Conservation (phyloP, 2,329 filamentous ascomycete species). For the Balansia obtecta region DNA sequence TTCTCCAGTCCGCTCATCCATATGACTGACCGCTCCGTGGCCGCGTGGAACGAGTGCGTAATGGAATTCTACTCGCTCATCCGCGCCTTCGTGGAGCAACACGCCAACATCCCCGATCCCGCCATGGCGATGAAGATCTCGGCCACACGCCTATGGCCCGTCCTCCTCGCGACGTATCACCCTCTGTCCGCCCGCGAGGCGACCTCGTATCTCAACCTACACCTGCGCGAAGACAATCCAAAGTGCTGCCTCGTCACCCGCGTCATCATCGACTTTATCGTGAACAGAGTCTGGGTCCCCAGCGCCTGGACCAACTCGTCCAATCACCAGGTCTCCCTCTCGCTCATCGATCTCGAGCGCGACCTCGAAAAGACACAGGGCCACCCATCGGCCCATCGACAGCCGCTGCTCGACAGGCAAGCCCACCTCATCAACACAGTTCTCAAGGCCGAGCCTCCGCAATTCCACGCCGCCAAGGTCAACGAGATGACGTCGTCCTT, state of each 20-base stretch:
- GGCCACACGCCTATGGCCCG: constrained; percentile 21
- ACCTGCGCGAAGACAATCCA: constrained; percentile 25
- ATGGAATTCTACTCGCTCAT: constrained; percentile 24
- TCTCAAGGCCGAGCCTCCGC: constrained; percentile 19
- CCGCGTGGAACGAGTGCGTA: constrained; percentile 23
- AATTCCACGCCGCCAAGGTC: constrained; percentile 22
- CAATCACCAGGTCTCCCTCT: constrained; percentile 21
- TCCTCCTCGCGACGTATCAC: constrained; percentile 24
- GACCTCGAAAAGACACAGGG: constrained; percentile 25
- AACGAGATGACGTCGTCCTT: constrained; percentile 30
- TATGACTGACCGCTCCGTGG: constrained; percentile 21
- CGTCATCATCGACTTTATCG: constrained; percentile 29
- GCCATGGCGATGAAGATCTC: constrained; percentile 16
- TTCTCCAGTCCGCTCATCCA: constrained; percentile 20
- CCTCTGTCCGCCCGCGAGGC: constrained; percentile 26
- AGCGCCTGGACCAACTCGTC: constrained; percentile 26
- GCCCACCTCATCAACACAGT: constrained; percentile 25
- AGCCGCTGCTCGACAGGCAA: constrained; percentile 27
- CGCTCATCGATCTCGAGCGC: constrained; percentile 23
- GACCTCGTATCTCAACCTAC: constrained; percentile 27
- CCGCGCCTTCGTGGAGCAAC: constrained; percentile 22
- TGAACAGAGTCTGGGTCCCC: constrained; percentile 28
- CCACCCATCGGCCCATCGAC: constrained; percentile 22
- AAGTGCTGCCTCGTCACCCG: constrained; percentile 31
- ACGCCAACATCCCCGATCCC: constrained; percentile 20